phyloP scores from a whole-genome alignment of 129 eudicot species.

The Erigeron canadensis region DNA sequence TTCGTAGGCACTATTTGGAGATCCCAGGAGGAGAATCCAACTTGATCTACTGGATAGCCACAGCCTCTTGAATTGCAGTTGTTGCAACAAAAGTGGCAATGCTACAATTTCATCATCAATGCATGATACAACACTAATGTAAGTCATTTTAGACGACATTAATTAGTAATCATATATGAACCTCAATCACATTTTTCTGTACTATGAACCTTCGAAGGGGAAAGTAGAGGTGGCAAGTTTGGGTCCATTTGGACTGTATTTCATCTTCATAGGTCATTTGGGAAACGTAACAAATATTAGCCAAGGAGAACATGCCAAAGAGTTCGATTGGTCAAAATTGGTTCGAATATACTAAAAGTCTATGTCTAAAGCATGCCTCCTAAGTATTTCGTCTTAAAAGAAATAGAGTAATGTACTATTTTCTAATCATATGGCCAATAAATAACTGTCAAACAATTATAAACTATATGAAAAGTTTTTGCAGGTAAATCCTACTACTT shows the following conservation, averaged over 20 bases:
- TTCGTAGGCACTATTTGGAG: slow-evolving; percentile 71
- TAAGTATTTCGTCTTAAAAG: too few relatives aligned
- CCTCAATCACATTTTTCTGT: too few relatives aligned
- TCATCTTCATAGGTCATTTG: not conserved
- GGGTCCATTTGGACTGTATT: not conserved
- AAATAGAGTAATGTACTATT: too few relatives aligned
- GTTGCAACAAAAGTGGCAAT: slow-evolving; percentile 66
- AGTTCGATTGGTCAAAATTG: not conserved
- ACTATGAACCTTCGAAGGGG: too few relatives aligned
- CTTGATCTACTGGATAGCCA: slow-evolving; percentile 74
- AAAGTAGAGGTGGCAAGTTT: too few relatives aligned
- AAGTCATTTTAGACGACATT: slow-evolving; percentile 19
- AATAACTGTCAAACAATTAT: too few relatives aligned
- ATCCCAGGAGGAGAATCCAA: slow-evolving; percentile 85
- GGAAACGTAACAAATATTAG: not conserved
- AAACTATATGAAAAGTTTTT: not conserved
- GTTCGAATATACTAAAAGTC: too few relatives aligned
- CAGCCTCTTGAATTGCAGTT: slow-evolving; percentile 67
- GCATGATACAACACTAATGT: slow-evolving; percentile 87
- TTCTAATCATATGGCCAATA: too few relatives aligned
- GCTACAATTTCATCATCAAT: slow-evolving; percentile 52
- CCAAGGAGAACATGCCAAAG: not conserved
- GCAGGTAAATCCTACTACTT: too few relatives aligned
- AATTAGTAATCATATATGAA: not conserved
- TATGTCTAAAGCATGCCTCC: too few relatives aligned